Evolutionary conservation across 345 rosid species (phyloP), one percentile per base, ranked within the genome.

Genomic region (Eutrema yunnanense): DNA sequence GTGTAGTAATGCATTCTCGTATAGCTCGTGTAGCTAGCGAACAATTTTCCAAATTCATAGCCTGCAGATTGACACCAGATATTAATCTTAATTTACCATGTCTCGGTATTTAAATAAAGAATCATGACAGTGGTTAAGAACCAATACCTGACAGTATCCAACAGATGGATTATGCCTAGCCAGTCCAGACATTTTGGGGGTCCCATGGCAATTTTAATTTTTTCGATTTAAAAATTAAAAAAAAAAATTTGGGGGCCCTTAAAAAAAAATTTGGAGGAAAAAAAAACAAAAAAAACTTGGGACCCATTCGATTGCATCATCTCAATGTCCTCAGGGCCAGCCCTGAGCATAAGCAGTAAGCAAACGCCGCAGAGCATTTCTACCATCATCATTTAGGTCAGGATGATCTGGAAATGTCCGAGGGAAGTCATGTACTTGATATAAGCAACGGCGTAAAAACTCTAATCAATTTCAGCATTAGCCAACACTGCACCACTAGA

Each of bases 311-410:
- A n/a, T n/a, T n/a, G n/a, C n/a, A n/a, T n/a, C n/a, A n/a, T n/a
- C n/a, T n/a, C n/a, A n/a, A n/a, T n/a, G n/a, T n/a, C n/a, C n/a
- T n/a, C n/a, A n/a, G n/a, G n/a, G n/a, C n/a, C n/a, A n/a, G n/a
- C n/a, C n/a, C n/a, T n/a, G n/a, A 70, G 99, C 99, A 84, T 96
- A 96, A 64, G 99, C 99, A 50, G 99, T 96, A 51, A 96, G 91
- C 73, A 96, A 86, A 56, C 99, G 97, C 72, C 99, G 92, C 73
- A 96, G 81, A 79, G 98, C 99, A 88, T 96, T 90, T 84, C 99
- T 86, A 52, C 99, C 98, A 79, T 90, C 91, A 81, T 88, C 87
- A 72, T 92, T 98, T 50, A 96, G 78, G n/a, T 98, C 92, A 62
- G 99, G n/a, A n/a, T n/a, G n/a, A n/a, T n/a, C n/a, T n/a, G n/a